Evolutionary conservation across 2,329 filamentous ascomycete species (phyloP), one percentile per base, ranked within the genome.

Genomic region (Pyrenophora teres): DNA sequence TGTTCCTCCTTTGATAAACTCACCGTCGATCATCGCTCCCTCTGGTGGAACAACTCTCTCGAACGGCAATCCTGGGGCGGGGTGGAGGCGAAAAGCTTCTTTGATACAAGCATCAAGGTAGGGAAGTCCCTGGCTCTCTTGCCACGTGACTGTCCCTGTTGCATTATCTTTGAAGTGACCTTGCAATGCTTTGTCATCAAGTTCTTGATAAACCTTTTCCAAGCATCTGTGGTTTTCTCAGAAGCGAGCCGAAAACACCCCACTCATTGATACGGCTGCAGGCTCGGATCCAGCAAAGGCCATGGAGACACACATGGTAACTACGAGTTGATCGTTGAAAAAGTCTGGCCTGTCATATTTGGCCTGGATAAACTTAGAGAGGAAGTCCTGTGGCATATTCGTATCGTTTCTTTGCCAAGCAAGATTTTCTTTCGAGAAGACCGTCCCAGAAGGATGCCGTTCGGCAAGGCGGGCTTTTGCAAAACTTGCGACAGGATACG

Each of bases 51-150:
- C 69, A 1, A 75, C 65, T 7, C 77, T 64, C n/a, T 72, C 72
- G 3, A 79, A 59, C 4, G 63, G 65, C 36, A 74, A 63, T 0
- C 77, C 76, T 0, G 75, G 71, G 0, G 77, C 72, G 4, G 77
- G 77, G 55, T 78, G 75, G 13, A 72, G 62, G 4, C 78, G 69
- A 3, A 78, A 58, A 0, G 75, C 68, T 56, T 80, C 77, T 46
- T 76, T 73, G 56, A 79, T 76, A 13, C 77, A 69, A 12, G 76
- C 76, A 46, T 76, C 71, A 3, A 79, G 66, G 56, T 77, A 79
- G 0, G 74, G 53, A 12, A 63, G 44, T 6, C 57, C 27, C 37
- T 46, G 31, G 10, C 10, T 23, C 18, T 43, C 40, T 35, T 35
- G 40, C 15, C 15, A 35, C 6, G 40, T 23, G 2, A 43, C 40